These are phyloP conservation scores for Helotiales sp. DNA, from an alignment of 2,329 filamentous ascomycete species.

Conservation along the genomic window DNA sequence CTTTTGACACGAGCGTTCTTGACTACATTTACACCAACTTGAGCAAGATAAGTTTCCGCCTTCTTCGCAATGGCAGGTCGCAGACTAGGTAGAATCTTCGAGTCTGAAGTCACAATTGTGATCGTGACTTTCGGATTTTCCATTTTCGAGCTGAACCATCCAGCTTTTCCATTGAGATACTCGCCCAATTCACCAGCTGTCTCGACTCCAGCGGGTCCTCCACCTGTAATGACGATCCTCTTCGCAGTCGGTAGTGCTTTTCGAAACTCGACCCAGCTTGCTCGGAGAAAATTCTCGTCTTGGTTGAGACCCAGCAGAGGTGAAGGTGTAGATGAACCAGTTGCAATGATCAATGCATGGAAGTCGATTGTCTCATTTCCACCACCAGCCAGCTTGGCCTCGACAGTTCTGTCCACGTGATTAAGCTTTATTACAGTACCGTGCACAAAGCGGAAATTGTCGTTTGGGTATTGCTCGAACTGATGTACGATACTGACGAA, in stretches of 20 bases:
- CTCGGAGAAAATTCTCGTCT: slow-evolving; percentile 36
- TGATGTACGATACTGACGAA: slow-evolving; percentile 41
- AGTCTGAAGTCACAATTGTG: slow-evolving; percentile 43
- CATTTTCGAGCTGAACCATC: slow-evolving; percentile 38
- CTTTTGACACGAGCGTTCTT: slow-evolving; percentile 41
- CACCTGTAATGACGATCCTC: slow-evolving; percentile 45
- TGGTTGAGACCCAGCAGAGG: slow-evolving; percentile 43
- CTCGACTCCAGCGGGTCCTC: slow-evolving; percentile 47
- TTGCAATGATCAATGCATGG: slow-evolving; percentile 49
- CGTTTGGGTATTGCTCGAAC: slow-evolving; percentile 42
- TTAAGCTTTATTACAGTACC: slow-evolving; percentile 41
- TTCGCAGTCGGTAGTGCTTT: slow-evolving; percentile 40
- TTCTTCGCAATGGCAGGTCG: slow-evolving; percentile 39
- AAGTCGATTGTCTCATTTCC: slow-evolving; percentile 38
- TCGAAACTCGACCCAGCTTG: slow-evolving; percentile 42
- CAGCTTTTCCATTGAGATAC: slow-evolving; percentile 47
- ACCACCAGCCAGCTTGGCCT: slow-evolving; percentile 22
- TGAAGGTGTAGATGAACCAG: slow-evolving; percentile 46
- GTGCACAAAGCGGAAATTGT: slow-evolving; percentile 43
- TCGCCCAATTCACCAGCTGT: slow-evolving; percentile 52
- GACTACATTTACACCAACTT: slow-evolving; percentile 48
- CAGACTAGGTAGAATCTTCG: slow-evolving; percentile 43
- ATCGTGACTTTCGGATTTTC: slow-evolving; percentile 42
- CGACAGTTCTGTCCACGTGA: slow-evolving; percentile 36
- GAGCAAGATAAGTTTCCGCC: slow-evolving; percentile 43